Conservation (phyloP, 768 basidiomycete species). For the Hypholoma fasciculare region DNA sequence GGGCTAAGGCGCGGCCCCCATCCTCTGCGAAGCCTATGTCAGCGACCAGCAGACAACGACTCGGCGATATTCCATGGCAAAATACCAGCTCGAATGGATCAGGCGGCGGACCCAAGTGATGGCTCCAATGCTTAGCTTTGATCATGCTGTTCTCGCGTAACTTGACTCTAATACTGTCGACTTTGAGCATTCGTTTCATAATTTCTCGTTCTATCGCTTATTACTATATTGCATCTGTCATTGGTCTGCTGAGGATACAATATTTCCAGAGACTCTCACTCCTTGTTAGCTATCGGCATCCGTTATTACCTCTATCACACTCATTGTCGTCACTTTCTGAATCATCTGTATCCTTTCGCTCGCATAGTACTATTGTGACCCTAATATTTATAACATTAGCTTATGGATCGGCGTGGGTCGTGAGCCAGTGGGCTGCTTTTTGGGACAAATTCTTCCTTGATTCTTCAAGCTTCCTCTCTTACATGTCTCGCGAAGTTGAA, state of each 20-base stretch:
- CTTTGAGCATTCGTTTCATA: background rate
- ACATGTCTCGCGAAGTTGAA: too few species aligned
- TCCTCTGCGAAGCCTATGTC: constrained; percentile 12
- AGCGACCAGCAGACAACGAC: constrained; percentile 44
- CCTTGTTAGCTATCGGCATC: background rate
- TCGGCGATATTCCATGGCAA: constrained; percentile 70
- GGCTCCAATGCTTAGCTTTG: background rate
- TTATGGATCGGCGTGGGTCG: too few species aligned
- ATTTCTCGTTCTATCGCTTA: background rate
- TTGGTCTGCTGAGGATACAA: background rate
- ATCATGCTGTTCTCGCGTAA: background rate
- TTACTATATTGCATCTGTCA: background rate
- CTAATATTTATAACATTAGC: too few species aligned
- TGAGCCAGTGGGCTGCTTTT: too few species aligned
- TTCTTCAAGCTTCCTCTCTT: too few species aligned
- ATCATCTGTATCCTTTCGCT: background rate
- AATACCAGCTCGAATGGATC: constrained; percentile 14
- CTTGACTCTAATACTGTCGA: background rate
- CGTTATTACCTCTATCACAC: background rate
- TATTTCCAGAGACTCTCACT: background rate
- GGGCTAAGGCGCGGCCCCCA: constrained; percentile 12
- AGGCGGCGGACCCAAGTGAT: constrained; percentile 6
- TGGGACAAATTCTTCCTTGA: too few species aligned
- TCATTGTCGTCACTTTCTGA: background rate
- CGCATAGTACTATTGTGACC: background rate